A percentile compares a stretch with the other conserved stretches of the same genome.
Evolutionary conservation across 140 eudicot genomes (phyloP).

Genomic region (Anethum foeniculum): DNA sequence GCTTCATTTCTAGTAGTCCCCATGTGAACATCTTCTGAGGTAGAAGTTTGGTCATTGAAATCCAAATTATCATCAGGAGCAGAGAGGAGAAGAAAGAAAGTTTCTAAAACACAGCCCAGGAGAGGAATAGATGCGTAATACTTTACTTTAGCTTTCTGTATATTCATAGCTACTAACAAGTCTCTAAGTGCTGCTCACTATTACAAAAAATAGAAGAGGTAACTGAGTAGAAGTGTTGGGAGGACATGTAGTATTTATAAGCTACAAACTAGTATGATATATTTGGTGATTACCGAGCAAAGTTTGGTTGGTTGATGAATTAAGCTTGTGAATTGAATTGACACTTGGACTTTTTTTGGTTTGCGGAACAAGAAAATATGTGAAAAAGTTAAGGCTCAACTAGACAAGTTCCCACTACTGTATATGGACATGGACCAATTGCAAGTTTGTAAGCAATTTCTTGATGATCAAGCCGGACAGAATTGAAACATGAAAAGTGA

Average conservation of each 20-base stretch:
- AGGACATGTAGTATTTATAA: background rate
- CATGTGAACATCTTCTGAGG: background rate
- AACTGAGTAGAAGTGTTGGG: background rate
- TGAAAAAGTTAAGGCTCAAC: background rate
- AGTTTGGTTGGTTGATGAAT: background rate
- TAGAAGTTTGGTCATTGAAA: background rate
- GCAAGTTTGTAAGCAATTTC: background rate
- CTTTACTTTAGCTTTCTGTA: background rate
- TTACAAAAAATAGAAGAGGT: background rate
- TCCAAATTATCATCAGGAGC: background rate
- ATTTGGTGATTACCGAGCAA: background rate
- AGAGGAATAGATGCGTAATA: conserved; percentile 8
- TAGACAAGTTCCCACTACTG: background rate
- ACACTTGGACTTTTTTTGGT: background rate
- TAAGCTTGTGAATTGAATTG: background rate
- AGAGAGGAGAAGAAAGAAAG: background rate
- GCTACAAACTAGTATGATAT: background rate
- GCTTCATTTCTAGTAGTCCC: background rate
- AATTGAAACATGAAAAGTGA: no score
- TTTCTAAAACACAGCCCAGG: conserved; percentile 2
- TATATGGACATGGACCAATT: background rate
- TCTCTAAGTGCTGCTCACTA: background rate
- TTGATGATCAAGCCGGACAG: no score
- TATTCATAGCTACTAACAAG: conserved; percentile 9
- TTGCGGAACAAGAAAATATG: background rate